Evolutionary conservation across 2,329 filamentous ascomycete species (phyloP).

Genomic region (Bipolaris sorokiniana): DNA sequence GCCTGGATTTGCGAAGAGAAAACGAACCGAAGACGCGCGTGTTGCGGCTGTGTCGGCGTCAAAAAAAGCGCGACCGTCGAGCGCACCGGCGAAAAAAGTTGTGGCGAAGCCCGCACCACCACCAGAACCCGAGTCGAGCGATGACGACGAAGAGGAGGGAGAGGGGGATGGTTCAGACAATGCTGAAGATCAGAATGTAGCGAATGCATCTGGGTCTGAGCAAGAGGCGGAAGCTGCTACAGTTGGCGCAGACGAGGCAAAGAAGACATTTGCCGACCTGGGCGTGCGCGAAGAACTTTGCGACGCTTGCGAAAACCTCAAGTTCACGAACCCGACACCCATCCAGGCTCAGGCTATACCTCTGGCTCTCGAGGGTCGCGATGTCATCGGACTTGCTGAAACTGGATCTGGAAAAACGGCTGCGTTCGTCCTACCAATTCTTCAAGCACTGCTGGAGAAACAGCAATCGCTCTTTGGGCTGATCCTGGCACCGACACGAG

Average conservation of each 20-base stretch:
- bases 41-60: conserved; percentile 12
- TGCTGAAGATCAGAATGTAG: neutral
- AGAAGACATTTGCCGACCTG: conserved; percentile 72
- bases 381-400: conserved; percentile 92
- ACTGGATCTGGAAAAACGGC: conserved; percentile 96
- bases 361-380: conserved; percentile 75
- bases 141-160: conserved; percentile 23
- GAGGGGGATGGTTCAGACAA: neutral
- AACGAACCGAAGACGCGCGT: conserved; percentile 37
- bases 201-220: neutral
- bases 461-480: conserved; percentile 87
- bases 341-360: conserved; percentile 90
- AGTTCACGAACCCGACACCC: conserved; percentile 84
- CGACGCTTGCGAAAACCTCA: conserved; percentile 82
- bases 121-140: conserved; percentile 34
- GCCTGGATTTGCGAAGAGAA: conserved; percentile 53
- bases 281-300: conserved; percentile 86
- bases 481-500: conserved; percentile 88
- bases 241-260: conserved; percentile 42
- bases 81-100: conserved; percentile 21
- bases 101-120: conserved; percentile 20
- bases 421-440: conserved; percentile 89
- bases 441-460: conserved; percentile 86
- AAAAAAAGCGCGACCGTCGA: conserved; percentile 27
- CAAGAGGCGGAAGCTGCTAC: conserved; percentile 6